phyloP scores from a whole-genome alignment of 2,329 filamentous ascomycete species.

The Cercospora zeina region DNA sequence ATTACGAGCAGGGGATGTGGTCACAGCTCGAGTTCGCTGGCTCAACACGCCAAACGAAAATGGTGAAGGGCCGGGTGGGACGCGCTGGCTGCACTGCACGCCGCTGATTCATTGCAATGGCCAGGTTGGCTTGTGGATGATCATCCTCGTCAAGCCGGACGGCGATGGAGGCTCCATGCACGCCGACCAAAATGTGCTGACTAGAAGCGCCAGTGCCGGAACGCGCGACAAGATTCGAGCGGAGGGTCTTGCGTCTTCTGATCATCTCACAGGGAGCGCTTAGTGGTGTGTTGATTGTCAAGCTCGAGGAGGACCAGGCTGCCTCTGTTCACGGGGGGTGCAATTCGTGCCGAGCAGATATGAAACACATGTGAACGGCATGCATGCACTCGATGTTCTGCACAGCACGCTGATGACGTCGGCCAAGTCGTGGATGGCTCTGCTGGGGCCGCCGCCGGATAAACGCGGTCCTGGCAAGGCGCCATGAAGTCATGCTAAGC shows the following conservation, averaged over 20 bases:
- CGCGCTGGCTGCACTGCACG: constrained; percentile 21
- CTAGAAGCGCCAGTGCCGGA: not conserved
- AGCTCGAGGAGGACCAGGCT: not conserved
- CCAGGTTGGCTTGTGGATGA: constrained; percentile 48
- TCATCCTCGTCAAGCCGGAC: constrained; percentile 22
- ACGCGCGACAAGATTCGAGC: not conserved
- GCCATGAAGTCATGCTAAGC: not conserved
- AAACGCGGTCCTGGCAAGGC: constrained; percentile 4
- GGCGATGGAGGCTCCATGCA: constrained; percentile 10
- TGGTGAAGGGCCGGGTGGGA: constrained; percentile 14
- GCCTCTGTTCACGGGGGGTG: not conserved
- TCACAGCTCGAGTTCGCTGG: constrained; percentile 22
- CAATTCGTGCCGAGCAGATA: not conserved
- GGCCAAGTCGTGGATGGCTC: not conserved
- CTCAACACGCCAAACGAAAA: constrained; percentile 18
- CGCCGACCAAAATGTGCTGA: not conserved
- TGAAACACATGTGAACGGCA: not conserved
- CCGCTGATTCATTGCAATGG: constrained; percentile 42
- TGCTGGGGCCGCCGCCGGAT: not conserved
- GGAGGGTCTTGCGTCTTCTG: not conserved
- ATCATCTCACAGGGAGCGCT: not conserved
- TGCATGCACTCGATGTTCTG: not conserved
- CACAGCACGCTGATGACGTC: not conserved
- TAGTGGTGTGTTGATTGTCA: not conserved
- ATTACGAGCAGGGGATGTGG: constrained; percentile 11